Evolutionary conservation across 768 basidiomycete species (phyloP).

Genomic region (Austroboletus eburneus): DNA sequence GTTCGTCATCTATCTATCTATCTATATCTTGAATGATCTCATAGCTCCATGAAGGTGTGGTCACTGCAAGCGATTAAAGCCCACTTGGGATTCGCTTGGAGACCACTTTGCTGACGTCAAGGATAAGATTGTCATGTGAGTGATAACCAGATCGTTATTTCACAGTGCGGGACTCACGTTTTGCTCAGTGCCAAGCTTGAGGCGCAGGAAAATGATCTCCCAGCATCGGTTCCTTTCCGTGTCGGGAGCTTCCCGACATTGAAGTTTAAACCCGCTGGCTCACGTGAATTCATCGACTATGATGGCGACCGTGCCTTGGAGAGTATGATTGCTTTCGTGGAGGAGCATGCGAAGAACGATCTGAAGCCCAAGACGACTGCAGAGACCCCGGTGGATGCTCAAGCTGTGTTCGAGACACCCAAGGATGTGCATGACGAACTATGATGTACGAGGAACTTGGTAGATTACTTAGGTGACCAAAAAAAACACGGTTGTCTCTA

Average conservation of each 20-base stretch:
- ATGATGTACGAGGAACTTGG: conserved; percentile 12
- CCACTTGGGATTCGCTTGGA: conserved; percentile 87
- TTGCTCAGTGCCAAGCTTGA: conserved; percentile 85
- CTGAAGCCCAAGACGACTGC: conserved; percentile 38
- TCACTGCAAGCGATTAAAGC: conserved; percentile 96
- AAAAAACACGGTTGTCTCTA: conserved; percentile 18
- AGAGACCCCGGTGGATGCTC: conserved; percentile 19
- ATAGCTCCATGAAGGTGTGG: conserved; percentile 59
- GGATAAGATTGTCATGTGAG: conserved; percentile 75
- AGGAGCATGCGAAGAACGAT: conserved; percentile 75
- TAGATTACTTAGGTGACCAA: conserved; percentile 17
- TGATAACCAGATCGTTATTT: conserved; percentile 13
- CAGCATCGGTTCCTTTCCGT: conserved; percentile 82
- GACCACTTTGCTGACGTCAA: conserved; percentile 76
- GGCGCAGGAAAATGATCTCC: conserved; percentile 94
- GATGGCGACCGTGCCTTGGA: conserved; percentile 90
- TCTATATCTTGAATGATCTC: background rate
- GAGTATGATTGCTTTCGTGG: conserved; percentile 77
- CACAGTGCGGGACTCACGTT: conserved; percentile 7
- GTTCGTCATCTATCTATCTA: conserved; percentile 42
- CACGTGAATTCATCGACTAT: conserved; percentile 84
- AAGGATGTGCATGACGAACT: conserved; percentile 28
- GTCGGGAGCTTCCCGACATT: conserved; percentile 89
- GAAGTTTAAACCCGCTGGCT: conserved; percentile 93
- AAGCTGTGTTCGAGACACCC: conserved; percentile 25